Percentiles rank a stretch among this genome's conserved stretches.
Evolutionary conservation across 2,329 filamentous ascomycete genomes (phyloP).

Genomic region (Cucurbitaria berberidis): DNA sequence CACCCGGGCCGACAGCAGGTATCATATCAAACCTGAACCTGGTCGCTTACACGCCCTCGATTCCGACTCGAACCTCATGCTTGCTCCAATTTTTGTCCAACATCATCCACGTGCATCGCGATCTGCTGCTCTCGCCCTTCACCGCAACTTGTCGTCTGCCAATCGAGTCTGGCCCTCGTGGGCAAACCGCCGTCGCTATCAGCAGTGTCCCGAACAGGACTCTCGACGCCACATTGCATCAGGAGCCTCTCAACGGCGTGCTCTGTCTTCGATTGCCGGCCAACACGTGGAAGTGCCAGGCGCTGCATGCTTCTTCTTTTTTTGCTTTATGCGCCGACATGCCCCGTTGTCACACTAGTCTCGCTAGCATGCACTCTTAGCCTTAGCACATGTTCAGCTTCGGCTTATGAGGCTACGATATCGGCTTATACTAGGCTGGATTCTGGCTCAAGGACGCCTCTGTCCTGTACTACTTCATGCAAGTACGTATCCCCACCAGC

Average conservation of each 20-base stretch:
- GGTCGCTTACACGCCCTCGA: background rate
- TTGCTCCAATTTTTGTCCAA: background rate
- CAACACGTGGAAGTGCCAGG: background rate
- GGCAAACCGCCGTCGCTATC: background rate
- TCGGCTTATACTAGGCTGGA: background rate
- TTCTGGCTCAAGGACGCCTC: background rate
- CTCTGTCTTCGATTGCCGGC: background rate
- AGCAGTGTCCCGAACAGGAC: background rate
- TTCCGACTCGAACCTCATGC: background rate
- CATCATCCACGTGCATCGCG: background rate
- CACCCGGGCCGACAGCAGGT: background rate
- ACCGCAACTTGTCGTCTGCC: background rate
- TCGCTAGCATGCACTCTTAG: background rate
- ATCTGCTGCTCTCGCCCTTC: background rate
- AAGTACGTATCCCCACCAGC: background rate
- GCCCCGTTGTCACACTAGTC: background rate
- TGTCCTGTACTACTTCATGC: background rate
- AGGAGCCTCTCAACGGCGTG: background rate
- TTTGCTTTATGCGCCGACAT: background rate
- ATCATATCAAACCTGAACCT: too few species aligned
- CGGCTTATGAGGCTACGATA: background rate
- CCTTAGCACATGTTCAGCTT: background rate
- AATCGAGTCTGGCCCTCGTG: background rate
- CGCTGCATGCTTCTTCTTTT: background rate
- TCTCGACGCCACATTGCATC: background rate